phyloP scores from a whole-genome alignment of 208 protist species.

The Leptomonas pyrrhocoris region DNA sequence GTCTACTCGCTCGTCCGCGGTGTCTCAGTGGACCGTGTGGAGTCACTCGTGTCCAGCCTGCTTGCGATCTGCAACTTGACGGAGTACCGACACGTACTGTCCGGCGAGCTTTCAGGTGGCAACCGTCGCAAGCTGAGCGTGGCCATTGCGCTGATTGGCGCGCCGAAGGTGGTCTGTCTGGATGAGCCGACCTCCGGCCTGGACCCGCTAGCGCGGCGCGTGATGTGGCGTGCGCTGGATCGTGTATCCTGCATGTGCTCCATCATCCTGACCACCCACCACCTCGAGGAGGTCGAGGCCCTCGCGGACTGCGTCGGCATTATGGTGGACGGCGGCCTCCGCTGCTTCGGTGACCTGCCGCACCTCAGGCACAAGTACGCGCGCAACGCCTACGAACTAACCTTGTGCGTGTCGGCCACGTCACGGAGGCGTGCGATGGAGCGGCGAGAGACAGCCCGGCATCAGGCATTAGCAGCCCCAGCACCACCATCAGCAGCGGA shows the following conservation, averaged over 20 bases:
- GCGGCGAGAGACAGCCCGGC: background rate
- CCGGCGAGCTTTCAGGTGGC: conserved; percentile 55
- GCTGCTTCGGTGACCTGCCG: conserved; percentile 73
- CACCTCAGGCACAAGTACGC: conserved; percentile 76
- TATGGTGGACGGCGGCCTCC: conserved; percentile 78
- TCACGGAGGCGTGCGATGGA: conserved; percentile 30
- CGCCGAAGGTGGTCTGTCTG: conserved; percentile 57
- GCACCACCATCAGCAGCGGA: no score
- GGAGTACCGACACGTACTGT: conserved; percentile 32
- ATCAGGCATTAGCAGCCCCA: background rate
- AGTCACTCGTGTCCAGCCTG: conserved; percentile 37
- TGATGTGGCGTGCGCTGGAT: conserved; percentile 71
- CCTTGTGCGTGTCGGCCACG: conserved; percentile 32
- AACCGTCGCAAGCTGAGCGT: conserved; percentile 78
- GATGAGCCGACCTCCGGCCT: conserved; percentile 79
- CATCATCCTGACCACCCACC: conserved; percentile 92
- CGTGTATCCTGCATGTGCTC: conserved; percentile 64
- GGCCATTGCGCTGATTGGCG: conserved; percentile 70
- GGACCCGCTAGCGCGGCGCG: conserved; percentile 61
- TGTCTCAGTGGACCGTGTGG: conserved; percentile 15
- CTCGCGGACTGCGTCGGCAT: conserved; percentile 80
- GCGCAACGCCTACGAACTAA: conserved; percentile 65
- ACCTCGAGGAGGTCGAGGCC: conserved; percentile 93
- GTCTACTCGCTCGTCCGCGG: conserved; percentile 39
- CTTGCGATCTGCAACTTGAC: conserved; percentile 34